Base-by-base conservation (phyloP, 495 filamentous ascomycete species). In the Tuber borchii region DNA sequence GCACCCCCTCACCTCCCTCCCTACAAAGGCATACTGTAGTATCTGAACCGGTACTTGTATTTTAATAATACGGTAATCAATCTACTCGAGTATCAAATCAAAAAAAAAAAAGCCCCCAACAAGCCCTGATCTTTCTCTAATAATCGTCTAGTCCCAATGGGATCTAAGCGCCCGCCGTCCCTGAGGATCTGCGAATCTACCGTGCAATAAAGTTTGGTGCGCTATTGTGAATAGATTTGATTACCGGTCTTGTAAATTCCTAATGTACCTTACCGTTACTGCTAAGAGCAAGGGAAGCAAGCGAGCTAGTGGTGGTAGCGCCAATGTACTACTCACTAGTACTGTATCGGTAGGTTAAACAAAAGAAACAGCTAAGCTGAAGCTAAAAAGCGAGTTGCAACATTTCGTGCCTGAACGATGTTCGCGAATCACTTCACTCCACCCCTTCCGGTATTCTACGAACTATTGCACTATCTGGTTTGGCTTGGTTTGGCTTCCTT, bases 281-380 rank as follows among this genome's bases (percentile, higher is more conserved):
- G 45, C 73, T 37, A 40, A 22, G 26, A 14, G 42, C 22, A 68
- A 65, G 37, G 43, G 71, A 72, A 72, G 40, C 72, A 69, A 42
- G 45, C 69, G 39, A 71, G 45, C 37, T 19, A 43, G 46, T 75
- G 70, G 75, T 75, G 43, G 42, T 72, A 69, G 26, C 16, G 16
- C 68, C 61, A 45, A 22, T 40, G 39, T 40, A 40, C 42, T 10
- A 42, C 42, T 10, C 8, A 43, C 42, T 43, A 43, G 42, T 43
- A 43, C 42, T 12, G 9, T 43, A 43, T 1, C 9, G 9, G 42
- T 43, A 43, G 9, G 42, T 43, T 12, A 43, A 42, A 42, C 6
- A 42, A 42, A 42, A 7, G 42, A 10, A 42, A 42, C 42, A 42
- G 9, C 42, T 10, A 42, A 42, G 42, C 42, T 42, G 42, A 7